These are phyloP conservation scores for Vairimorpha necatrix DNA, from an alignment of 371 early-diverging fungal genomes.

Conservation along the genomic window DNA sequence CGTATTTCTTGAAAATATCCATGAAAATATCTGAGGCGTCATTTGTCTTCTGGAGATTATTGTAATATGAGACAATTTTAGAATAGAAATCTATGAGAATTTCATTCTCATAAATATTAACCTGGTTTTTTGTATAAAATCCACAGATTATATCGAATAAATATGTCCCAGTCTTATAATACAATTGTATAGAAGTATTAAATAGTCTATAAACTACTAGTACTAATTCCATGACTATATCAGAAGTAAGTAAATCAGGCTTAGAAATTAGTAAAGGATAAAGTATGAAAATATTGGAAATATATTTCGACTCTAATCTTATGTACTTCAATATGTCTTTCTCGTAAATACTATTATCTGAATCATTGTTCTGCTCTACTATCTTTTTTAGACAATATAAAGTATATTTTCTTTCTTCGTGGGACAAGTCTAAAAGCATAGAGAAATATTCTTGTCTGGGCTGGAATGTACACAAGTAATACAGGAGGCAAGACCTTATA, in stretches of 20 bases:
- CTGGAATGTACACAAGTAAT: constrained; percentile 32
- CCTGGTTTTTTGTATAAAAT: background rate
- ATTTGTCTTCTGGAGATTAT: background rate
- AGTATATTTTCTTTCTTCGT: constrained; percentile 38
- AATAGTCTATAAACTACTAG: constrained; percentile 21
- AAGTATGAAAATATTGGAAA: constrained; percentile 23
- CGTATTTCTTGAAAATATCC: background rate
- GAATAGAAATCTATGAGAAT: constrained; percentile 18
- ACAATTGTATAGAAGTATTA: background rate
- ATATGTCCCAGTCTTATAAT: constrained; percentile 14
- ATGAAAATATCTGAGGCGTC: background rate
- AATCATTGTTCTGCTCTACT: background rate
- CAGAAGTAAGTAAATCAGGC: constrained; percentile 15
- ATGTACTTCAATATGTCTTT: constrained; percentile 12
- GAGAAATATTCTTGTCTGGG: constrained; percentile 19
- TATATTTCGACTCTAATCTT: constrained; percentile 14
- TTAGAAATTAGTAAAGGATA: constrained; percentile 16
- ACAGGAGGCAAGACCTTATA: constrained; percentile 11
- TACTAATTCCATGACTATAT: constrained; percentile 7
- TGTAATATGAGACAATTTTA: constrained; percentile 3
- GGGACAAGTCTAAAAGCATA: constrained; percentile 14
- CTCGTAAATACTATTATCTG: constrained; percentile 11
- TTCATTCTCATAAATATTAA: background rate
- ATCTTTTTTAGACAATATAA: constrained; percentile 14
- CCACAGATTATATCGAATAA: constrained; percentile 16